Conservation (phyloP, 2,329 filamentous ascomycete species). For the Pyrenochaeta sp. region DNA sequence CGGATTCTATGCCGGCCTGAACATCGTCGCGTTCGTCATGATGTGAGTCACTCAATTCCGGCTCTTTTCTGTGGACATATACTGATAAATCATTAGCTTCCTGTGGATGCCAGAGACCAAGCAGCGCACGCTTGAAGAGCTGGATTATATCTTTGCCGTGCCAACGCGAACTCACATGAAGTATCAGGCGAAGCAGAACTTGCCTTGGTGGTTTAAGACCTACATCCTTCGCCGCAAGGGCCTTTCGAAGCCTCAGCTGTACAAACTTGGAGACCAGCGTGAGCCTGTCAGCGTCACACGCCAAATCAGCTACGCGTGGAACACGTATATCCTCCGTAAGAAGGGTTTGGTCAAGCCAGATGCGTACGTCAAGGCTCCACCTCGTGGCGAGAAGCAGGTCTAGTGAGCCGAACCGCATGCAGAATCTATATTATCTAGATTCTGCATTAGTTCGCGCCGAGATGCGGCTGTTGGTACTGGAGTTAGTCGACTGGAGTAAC, state of each 20-base stretch:
- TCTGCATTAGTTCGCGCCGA: neutral
- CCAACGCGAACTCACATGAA: slow-evolving; percentile 52
- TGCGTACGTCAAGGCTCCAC: slow-evolving; percentile 19
- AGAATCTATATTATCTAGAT: neutral
- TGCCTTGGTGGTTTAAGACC: slow-evolving; percentile 59
- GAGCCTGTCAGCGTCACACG: slow-evolving; percentile 23
- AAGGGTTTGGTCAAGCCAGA: slow-evolving; percentile 25
- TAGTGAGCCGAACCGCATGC: slow-evolving; percentile 1
- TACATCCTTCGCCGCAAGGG: slow-evolving; percentile 52
- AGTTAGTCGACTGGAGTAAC: neutral
- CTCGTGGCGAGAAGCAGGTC: slow-evolving; percentile 29
- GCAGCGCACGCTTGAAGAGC: slow-evolving; percentile 58
- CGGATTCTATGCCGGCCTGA: slow-evolving; percentile 68
- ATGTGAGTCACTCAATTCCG: slow-evolving; percentile 50
- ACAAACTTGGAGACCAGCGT: slow-evolving; percentile 45
- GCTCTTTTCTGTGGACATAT: neutral
- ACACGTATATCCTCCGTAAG: slow-evolving; percentile 27
- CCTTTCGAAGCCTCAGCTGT: slow-evolving; percentile 48
- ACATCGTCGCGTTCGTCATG: slow-evolving; percentile 67
- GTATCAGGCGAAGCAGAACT: slow-evolving; percentile 38
- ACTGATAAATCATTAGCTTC: slow-evolving; percentile 51
- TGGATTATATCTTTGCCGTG: slow-evolving; percentile 61
- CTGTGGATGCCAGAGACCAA: slow-evolving; percentile 62
- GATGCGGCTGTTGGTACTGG: neutral
- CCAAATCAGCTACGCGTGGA: slow-evolving; percentile 32